These are phyloP conservation scores for Ceratobasidium theobromae DNA, from an alignment of 1,284 basidiomycete genomes.

Conservation along the genomic window DNA sequence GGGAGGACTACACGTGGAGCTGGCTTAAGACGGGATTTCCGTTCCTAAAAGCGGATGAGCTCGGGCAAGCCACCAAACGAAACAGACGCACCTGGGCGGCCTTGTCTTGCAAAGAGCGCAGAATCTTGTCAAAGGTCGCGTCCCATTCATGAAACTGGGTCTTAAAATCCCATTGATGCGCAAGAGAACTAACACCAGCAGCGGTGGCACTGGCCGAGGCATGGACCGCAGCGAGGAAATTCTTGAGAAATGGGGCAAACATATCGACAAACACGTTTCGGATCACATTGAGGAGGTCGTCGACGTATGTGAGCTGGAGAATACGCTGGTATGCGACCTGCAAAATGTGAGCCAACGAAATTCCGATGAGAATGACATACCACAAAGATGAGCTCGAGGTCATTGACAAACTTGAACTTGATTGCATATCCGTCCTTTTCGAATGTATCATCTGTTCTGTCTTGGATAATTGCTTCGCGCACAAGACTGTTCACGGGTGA, in stretches of 20 bases:
- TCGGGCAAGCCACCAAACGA: neutral
- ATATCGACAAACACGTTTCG: slow-evolving; percentile 84
- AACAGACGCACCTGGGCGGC: slow-evolving; percentile 58
- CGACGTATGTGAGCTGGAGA: slow-evolving; percentile 91
- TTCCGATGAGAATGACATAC: slow-evolving; percentile 50
- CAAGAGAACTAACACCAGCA: slow-evolving; percentile 11
- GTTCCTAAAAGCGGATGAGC: slow-evolving; percentile 53
- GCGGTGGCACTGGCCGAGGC: slow-evolving; percentile 48
- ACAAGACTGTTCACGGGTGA: slow-evolving; percentile 91
- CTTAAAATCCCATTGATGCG: slow-evolving; percentile 61
- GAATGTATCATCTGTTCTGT: slow-evolving; percentile 72
- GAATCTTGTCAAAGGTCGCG: slow-evolving; percentile 71
- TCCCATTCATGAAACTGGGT: slow-evolving; percentile 82
- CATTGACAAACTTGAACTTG: slow-evolving; percentile 90
- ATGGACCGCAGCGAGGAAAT: slow-evolving; percentile 80
- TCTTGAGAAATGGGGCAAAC: slow-evolving; percentile 77
- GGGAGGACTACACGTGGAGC: slow-evolving; percentile 44
- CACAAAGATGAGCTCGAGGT: slow-evolving; percentile 92
- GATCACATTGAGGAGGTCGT: slow-evolving; percentile 77
- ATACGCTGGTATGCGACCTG: slow-evolving; percentile 97
- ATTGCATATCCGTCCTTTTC: slow-evolving; percentile 92
- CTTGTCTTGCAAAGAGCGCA: slow-evolving; percentile 74
- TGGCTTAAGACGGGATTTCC: slow-evolving; percentile 61
- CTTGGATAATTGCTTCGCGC: slow-evolving; percentile 86
- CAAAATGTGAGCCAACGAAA: neutral